A percentile compares a stretch with the other conserved stretches of the same genome.
These are phyloP conservation scores for Scedosporium aurantiacum DNA, from an alignment of 2,329 filamentous ascomycete genomes.

Conservation along the genomic window DNA sequence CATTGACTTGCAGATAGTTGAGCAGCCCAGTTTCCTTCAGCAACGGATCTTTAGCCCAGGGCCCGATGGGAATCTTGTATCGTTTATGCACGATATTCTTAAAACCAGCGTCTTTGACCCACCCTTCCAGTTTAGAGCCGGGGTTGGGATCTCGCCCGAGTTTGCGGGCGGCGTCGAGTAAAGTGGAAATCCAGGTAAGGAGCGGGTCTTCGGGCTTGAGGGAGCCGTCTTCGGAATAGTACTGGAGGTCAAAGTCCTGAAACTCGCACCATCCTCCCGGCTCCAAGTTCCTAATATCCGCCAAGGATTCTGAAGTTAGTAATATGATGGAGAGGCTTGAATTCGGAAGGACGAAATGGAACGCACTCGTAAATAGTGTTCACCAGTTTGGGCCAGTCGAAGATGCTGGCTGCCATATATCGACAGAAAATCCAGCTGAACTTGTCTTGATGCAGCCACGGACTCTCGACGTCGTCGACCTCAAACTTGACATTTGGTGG, in stretches of 20 bases:
- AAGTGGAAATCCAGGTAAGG: conserved; percentile 27
- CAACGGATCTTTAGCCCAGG: conserved; percentile 37
- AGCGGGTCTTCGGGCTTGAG: conserved; percentile 27
- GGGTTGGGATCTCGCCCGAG: conserved; percentile 27
- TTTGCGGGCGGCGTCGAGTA: conserved; percentile 25
- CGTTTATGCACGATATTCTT: background rate
- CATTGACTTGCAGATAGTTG: conserved; percentile 32
- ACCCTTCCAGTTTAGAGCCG: conserved; percentile 21
- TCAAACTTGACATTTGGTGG: conserved; percentile 53
- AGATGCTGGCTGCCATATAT: conserved; percentile 20
- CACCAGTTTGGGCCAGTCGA: conserved; percentile 18
- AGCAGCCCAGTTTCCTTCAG: conserved; percentile 32
- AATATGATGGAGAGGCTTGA: conserved; percentile 8
- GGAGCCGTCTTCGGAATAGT: conserved; percentile 34
- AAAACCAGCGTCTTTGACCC: conserved; percentile 22
- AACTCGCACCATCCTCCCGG: conserved; percentile 46
- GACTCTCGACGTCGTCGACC: conserved; percentile 53
- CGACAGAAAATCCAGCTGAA: conserved; percentile 27
- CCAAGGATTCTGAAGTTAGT: background rate
- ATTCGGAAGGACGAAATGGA: conserved; percentile 19
- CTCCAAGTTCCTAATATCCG: conserved; percentile 26
- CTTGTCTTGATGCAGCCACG: conserved; percentile 30
- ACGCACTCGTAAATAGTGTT: conserved; percentile 15
- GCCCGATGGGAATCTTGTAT: conserved; percentile 39
- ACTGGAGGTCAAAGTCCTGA: conserved; percentile 31